Evolutionary conservation across 1,284 basidiomycete species (phyloP).

Genomic region (Erythrobasidium hasegawianum): DNA sequence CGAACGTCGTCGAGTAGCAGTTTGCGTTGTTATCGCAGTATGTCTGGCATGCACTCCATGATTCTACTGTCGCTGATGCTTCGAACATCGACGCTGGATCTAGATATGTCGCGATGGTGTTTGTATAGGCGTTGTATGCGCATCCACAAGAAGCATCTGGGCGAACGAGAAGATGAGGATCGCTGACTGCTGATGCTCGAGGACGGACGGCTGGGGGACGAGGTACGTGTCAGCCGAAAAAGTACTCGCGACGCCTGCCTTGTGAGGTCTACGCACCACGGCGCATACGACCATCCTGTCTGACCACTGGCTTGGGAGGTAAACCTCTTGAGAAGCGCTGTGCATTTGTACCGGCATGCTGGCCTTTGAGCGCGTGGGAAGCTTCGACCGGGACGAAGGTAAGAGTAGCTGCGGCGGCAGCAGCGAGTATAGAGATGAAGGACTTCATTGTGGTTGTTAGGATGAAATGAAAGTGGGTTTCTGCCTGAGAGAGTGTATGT

Average conservation of each 20-base stretch:
- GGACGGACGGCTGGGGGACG: neutral
- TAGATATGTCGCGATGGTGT: neutral
- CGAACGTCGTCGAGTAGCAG: neutral
- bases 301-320: neutral
- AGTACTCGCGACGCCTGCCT: neutral
- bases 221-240: neutral
- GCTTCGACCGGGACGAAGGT: neutral
- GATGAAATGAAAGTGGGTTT: neutral
- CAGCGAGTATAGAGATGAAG: neutral
- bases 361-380: neutral
- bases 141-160: neutral
- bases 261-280: neutral
- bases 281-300: neutral
- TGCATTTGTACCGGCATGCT: slow-evolving; percentile 1
- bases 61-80: neutral
- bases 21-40: neutral
- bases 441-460: neutral
- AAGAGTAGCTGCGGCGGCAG: neutral
- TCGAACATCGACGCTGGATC: neutral
- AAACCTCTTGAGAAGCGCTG: neutral
- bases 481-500: neutral
- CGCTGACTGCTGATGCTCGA: neutral
- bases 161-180: neutral
- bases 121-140: neutral
- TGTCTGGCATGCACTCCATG: neutral